These are phyloP conservation scores for Talaromyces trachyspermus DNA, from an alignment of 495 filamentous ascomycete species.

Conservation along the genomic window DNA sequence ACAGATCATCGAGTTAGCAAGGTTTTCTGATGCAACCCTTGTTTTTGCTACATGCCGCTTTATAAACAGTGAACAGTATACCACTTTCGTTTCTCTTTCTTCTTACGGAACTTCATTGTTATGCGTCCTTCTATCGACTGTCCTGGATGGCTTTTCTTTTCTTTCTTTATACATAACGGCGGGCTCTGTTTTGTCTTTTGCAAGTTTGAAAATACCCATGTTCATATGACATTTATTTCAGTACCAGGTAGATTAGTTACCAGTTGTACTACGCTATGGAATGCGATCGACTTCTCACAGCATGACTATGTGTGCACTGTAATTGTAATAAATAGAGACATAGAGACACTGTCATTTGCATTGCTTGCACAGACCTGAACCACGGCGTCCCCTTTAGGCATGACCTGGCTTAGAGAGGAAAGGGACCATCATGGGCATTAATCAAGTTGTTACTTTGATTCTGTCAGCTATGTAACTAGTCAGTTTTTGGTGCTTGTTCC, in stretches of 20 bases:
- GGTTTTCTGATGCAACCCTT: neutral
- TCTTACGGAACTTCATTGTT: neutral
- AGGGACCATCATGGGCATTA: too few relatives aligned
- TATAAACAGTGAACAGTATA: constrained; percentile 1
- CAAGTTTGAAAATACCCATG: constrained; percentile 6
- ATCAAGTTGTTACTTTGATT: too few relatives aligned
- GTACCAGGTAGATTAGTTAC: neutral
- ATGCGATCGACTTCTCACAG: too few relatives aligned
- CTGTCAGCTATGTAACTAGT: too few relatives aligned
- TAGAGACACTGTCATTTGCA: too few relatives aligned
- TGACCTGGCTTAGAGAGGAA: too few relatives aligned
- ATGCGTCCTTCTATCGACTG: neutral
- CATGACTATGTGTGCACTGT: too few relatives aligned
- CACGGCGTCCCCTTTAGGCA: too few relatives aligned
- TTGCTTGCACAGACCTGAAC: too few relatives aligned
- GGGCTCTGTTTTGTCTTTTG: constrained; percentile 12
- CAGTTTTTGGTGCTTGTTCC: too few relatives aligned
- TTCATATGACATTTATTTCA: neutral
- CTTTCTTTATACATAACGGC: constrained; percentile 7
- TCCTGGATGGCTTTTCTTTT: constrained; percentile 5
- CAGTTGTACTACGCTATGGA: neutral
- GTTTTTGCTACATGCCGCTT: neutral
- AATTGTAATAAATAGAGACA: too few relatives aligned
- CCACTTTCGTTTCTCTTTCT: constrained; percentile 2
- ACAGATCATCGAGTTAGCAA: constrained; percentile 4